These are phyloP conservation scores for Cryoendolithus antarcticus DNA, from an alignment of 2,329 filamentous ascomycete species.

Conservation along the genomic window DNA sequence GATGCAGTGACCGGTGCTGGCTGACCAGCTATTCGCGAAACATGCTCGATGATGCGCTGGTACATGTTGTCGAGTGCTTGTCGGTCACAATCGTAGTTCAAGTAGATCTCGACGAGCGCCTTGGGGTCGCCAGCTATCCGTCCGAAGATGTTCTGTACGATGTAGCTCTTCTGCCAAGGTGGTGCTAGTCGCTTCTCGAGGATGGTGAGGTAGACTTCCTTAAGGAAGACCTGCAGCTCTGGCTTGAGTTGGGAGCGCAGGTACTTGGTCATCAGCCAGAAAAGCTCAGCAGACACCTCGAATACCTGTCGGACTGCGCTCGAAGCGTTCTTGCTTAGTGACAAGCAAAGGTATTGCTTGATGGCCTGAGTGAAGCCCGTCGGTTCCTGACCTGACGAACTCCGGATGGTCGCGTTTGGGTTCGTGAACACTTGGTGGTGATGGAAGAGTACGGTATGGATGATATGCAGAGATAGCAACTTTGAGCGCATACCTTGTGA, in stretches of 20 bases:
- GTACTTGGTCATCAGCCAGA: constrained; percentile 92
- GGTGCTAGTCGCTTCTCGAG: constrained; percentile 80
- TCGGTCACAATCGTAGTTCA: constrained; percentile 96
- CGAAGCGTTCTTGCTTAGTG: constrained; percentile 85
- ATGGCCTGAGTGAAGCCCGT: constrained; percentile 89
- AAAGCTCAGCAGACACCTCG: constrained; percentile 91
- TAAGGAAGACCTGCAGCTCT: constrained; percentile 94
- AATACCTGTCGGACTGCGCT: constrained; percentile 88
- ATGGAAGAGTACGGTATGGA: constrained; percentile 91
- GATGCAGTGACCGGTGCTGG: constrained; percentile 61
- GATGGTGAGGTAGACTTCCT: constrained; percentile 91
- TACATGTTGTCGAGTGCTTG: constrained; percentile 93
- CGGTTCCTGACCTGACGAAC: constrained; percentile 74
- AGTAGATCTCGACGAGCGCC: constrained; percentile 84
- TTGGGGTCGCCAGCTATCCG: constrained; percentile 75
- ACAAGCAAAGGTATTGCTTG: constrained; percentile 93
- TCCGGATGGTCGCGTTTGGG: constrained; percentile 80
- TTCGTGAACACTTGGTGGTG: constrained; percentile 85
- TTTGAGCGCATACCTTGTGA: constrained; percentile 97
- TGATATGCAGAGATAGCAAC: constrained; percentile 84
- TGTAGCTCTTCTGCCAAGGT: constrained; percentile 81
- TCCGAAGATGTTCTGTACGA: constrained; percentile 66
- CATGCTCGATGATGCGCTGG: constrained; percentile 82
- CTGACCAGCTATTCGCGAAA: constrained; percentile 73
- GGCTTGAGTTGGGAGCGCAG: constrained; percentile 95